A percentile compares a stretch with the other conserved stretches of the same genome.
phyloP scores from a whole-genome alignment of 78 protist species.

The Carpediemonas membranifera region DNA sequence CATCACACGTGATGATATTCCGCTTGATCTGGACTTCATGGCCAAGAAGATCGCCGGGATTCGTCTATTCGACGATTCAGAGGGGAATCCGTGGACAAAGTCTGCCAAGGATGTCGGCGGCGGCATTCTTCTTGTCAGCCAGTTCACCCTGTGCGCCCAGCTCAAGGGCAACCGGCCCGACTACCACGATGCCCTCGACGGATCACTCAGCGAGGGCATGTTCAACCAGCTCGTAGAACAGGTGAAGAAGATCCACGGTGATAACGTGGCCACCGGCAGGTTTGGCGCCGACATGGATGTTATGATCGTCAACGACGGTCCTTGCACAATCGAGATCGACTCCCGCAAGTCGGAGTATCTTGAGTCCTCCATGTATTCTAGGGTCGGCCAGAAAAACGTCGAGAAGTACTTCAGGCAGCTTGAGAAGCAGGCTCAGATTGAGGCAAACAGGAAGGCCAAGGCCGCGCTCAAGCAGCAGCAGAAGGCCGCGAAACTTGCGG shows the following conservation, averaged over 20 bases:
- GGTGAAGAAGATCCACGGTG: conserved; percentile 6
- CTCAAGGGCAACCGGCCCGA: conserved; percentile 49
- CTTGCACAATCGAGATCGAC: conserved; percentile 49
- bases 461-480: too few species aligned
- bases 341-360: too few species aligned
- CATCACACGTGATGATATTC: conserved; percentile 28
- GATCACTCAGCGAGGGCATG: conserved; percentile 10
- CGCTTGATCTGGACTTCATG: conserved; percentile 24
- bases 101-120: conserved; percentile 22
- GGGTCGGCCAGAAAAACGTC: too few species aligned
- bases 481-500: too few species aligned
- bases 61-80: conserved; percentile 17
- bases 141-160: conserved; percentile 48
- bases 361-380: too few species aligned
- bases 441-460: too few species aligned
- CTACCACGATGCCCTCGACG: conserved; percentile 35
- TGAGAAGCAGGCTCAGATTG: too few species aligned
- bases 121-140: conserved; percentile 45
- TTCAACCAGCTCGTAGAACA: conserved; percentile 19
- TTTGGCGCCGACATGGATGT: conserved; percentile 64
- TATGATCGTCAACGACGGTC: conserved; percentile 50
- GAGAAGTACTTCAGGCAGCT: too few species aligned
- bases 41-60: conserved; percentile 21
- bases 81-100: conserved; percentile 42
- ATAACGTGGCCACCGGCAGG: conserved; percentile 34